Evolutionary conservation across 2,329 filamentous ascomycete species (phyloP), one percentile per base, ranked within the genome.

Genomic region (Ophiostoma triangulosporum): DNA sequence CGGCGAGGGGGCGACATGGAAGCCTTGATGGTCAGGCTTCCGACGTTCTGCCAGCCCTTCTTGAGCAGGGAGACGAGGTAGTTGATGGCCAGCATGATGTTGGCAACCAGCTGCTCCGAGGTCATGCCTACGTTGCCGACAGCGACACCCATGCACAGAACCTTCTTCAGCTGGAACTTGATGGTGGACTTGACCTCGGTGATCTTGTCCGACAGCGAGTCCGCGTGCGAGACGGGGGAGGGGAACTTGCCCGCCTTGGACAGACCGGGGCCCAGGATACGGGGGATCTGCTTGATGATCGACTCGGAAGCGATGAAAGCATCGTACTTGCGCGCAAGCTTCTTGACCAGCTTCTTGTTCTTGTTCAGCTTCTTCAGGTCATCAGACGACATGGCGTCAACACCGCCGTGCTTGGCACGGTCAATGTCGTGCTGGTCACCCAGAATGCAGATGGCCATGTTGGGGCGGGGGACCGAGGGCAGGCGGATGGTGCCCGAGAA

Each of bases 271-370:
- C 93, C 93, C 71, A 98, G 78, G 73, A 98, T 89, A 96, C 93
- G 93, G 66, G 93, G 93, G 68, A 98, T 97, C 81, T 96, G 90
- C 86, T 95, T 96, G 85, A 98, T 96, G 69, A 98, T 78, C 69
- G 86, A 78, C 70, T 98, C 93, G 71, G 91, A 97, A 72, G 93
- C 86, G 71, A 98, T 76, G 78, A 98, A 98, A 66, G 93, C 93
- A 75, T 98, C 93, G 84, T 98, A 97, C 82, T 98, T 98, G 84
- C 90, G 89, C 61, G 93, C 93, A 64, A 98, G 87, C 86, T 98
- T 98, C 89, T 98, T 98, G 85, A 98, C 96, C 69, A 97, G 85
- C 86, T 98, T 98, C 88, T 98, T 97, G 88, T 98, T 98, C 88
- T 98, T 98, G 86, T 98, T 98, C 65, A 98, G 88, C 86, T 98